Base-by-base conservation (phyloP, 2,329 filamentous ascomycete species). In the Exophiala calicioides region DNA sequence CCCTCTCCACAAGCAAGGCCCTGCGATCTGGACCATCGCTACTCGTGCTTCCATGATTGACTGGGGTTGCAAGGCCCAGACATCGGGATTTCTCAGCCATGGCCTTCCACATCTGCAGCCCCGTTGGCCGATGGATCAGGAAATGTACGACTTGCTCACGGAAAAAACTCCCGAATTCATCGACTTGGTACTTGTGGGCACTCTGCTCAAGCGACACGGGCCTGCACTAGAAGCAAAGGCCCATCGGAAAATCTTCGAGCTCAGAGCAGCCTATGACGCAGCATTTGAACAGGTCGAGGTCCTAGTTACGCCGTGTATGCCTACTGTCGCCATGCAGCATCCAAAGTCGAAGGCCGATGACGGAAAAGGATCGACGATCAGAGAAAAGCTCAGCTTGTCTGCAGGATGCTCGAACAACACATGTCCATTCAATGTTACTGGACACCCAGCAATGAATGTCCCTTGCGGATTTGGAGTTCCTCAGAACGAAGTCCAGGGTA, bases 1-100 rank as follows among this genome's bases (percentile, higher is more conserved):
- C 5, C 73, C 74, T 1, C 62, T 75, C 51, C 76, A 79, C 55
- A 50, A 59, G 10, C 53, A 66, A 12, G 74, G 68, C 0, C 66
- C 71, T 0, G 58, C 68, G 1, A 70, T 79, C 47, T 78, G 74
- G 73, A 74, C 74, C 1, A 67, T 66, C 1, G 59, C 62, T 3
- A 66, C 63, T 10, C 56, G 62, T 2, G 44, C 55, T 20, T 55
- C 60, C 3, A 67, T 68, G 58, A 56, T 61, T 1, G 60, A 65
- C 27, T 58, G 55, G 10, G 55, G 60, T 2, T 23, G 65, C 5
- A 42, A 53, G 16, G 52, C 57, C 35, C 59, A 60, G 13, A 53
- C 64, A 1, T 58, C 64, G 1, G 63, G 62, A 1, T 53, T 59
- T 13, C 58, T 64, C 5, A 59, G 63, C 2, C 62, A 62, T 39